A percentile compares a stretch with the other conserved stretches of the same genome.
Conservation (phyloP, 371 early-diverging fungal species). For the Mucor piriformis region DNA sequence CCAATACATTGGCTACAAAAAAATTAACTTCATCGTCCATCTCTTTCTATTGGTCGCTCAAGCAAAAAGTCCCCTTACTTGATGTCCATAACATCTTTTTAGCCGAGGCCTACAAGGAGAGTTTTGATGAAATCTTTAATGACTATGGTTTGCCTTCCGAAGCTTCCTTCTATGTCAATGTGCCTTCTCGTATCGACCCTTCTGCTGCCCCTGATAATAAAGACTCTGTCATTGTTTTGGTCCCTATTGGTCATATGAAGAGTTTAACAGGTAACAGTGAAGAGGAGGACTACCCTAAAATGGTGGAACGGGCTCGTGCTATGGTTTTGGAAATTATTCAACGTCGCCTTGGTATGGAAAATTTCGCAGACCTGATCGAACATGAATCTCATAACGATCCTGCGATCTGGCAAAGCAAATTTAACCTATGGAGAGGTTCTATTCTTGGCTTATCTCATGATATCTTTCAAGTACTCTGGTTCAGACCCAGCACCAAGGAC, state of each 20-base stretch:
- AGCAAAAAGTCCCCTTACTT: conserved; percentile 45
- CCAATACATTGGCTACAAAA: conserved; percentile 39
- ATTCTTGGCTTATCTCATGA: conserved; percentile 65
- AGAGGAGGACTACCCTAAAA: conserved; percentile 31
- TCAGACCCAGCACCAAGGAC: conserved; percentile 63
- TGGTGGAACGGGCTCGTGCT: conserved; percentile 48
- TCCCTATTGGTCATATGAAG: conserved; percentile 60
- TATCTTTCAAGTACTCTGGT: conserved; percentile 61
- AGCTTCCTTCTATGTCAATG: conserved; percentile 66
- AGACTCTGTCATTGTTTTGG: conserved; percentile 60
- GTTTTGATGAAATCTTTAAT: conserved; percentile 66
- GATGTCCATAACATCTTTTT: conserved; percentile 69
- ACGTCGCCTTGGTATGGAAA: conserved; percentile 37
- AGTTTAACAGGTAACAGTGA: conserved; percentile 8
- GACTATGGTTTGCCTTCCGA: conserved; percentile 48
- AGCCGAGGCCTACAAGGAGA: conserved; percentile 58
- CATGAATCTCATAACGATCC: conserved; percentile 65
- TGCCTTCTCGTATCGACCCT: conserved; percentile 63
- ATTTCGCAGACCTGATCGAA: conserved; percentile 51
- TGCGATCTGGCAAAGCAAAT: conserved; percentile 59
- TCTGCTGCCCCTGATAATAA: conserved; percentile 57
- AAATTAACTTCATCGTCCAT: conserved; percentile 64
- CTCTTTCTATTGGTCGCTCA: conserved; percentile 67
- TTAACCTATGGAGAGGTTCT: conserved; percentile 64
- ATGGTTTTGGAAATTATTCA: conserved; percentile 51